phyloP scores from a whole-genome alignment of 768 basidiomycete species.

The Aureoboletus auriporus region DNA sequence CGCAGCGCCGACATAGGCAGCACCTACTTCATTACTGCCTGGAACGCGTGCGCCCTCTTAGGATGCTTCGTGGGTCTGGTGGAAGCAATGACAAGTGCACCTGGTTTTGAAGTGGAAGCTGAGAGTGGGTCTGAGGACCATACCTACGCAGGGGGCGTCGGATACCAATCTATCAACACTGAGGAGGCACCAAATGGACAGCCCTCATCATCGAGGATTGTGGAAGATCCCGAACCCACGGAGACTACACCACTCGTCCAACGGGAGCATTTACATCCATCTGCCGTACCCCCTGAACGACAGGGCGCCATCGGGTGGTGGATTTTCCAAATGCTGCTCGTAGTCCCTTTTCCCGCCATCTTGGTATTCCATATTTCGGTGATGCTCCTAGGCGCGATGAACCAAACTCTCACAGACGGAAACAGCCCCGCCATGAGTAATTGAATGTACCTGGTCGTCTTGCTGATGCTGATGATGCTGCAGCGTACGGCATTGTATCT shows the following conservation, averaged over 20 bases:
- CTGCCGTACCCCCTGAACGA: conserved; percentile 4
- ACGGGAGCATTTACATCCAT: conserved; percentile 20
- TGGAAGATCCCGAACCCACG: conserved; percentile 41
- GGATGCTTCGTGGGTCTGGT: conserved; percentile 37
- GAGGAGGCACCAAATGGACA: conserved; percentile 17
- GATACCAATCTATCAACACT: conserved; percentile 25
- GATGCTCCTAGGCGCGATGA: conserved; percentile 42
- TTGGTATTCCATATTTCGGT: conserved; percentile 49
- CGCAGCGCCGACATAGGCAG: conserved; percentile 43
- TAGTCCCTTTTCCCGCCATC: conserved; percentile 51
- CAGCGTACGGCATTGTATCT: conserved; percentile 50
- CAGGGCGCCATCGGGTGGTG: conserved; percentile 42
- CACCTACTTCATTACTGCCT: conserved; percentile 53
- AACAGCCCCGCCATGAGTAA: conserved; percentile 46
- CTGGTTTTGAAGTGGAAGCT: conserved; percentile 7
- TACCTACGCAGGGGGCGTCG: conserved; percentile 12
- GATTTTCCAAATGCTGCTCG: conserved; percentile 54
- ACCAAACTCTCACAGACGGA: conserved; percentile 64
- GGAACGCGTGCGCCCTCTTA: conserved; percentile 45
- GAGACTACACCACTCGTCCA: conserved; percentile 56
- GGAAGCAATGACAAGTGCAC: conserved; percentile 30
- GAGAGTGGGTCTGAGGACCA: conserved; percentile 1
- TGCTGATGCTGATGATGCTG: conserved; percentile 3
- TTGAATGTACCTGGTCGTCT: background rate
- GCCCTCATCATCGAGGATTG: conserved; percentile 15